Evolutionary conservation across 179 eudicot species (phyloP).

Genomic region (Drosera spatulata): DNA sequence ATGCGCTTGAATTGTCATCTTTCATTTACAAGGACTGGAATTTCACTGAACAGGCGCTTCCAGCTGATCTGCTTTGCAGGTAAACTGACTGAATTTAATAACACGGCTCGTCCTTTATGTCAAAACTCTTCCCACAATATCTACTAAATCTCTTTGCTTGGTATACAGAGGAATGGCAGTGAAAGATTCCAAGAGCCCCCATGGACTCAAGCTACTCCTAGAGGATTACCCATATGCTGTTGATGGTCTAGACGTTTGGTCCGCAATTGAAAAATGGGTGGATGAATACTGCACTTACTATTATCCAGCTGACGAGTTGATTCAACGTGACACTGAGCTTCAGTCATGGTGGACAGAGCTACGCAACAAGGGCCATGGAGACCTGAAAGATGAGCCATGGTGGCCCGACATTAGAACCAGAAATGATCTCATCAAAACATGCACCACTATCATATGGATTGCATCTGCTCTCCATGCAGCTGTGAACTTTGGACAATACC

Average conservation of each 20-base stretch:
- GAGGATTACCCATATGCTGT: constrained; percentile 51
- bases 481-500: constrained; percentile 72
- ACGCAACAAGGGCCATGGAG: constrained; percentile 36
- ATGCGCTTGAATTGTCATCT: constrained; percentile 63
- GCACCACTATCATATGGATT: constrained; percentile 72
- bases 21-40: constrained; percentile 49
- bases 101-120: too few species aligned
- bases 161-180: constrained; percentile 32
- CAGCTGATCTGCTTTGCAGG: constrained; percentile 67
- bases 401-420: constrained; percentile 64
- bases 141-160: background rate
- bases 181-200: constrained; percentile 15
- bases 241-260: constrained; percentile 54
- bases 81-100: constrained; percentile 5
- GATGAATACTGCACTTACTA: constrained; percentile 30
- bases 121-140: background rate
- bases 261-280: constrained; percentile 41
- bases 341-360: constrained; percentile 51
- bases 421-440: constrained; percentile 29
- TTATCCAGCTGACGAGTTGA: constrained; percentile 19
- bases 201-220: constrained; percentile 32
- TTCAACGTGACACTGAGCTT: constrained; percentile 30
- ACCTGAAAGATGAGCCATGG: constrained; percentile 62
- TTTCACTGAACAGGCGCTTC: constrained; percentile 69
- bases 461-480: constrained; percentile 89